Conservation (phyloP, 2,329 filamentous ascomycete species). For the Stemphylium beticola region DNA sequence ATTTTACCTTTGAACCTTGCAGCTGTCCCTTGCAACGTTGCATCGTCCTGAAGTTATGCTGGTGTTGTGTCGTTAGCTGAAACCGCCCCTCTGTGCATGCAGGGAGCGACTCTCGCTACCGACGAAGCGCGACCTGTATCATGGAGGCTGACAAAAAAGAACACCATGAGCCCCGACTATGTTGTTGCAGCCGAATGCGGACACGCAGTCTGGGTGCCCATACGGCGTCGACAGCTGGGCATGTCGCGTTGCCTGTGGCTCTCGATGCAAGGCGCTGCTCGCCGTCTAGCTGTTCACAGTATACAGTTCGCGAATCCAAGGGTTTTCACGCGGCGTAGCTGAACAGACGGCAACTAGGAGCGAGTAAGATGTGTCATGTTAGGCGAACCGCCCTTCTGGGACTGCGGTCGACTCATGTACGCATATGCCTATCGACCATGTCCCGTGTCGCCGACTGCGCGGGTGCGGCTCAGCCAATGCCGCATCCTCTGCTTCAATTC, state of each 20-base stretch:
- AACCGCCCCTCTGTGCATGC: constrained; percentile 6
- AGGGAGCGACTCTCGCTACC: constrained; percentile 7
- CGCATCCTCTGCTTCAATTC: neutral
- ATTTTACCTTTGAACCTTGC: constrained; percentile 10
- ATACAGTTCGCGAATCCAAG: constrained; percentile 2
- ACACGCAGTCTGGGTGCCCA: neutral
- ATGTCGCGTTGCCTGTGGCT: neutral
- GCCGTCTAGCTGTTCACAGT: constrained; percentile 3
- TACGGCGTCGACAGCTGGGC: neutral
- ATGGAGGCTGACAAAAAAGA: neutral
- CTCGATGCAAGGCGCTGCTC: neutral
- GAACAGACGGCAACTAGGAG: constrained; percentile 27
- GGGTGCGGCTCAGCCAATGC: neutral
- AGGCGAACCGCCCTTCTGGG: constrained; percentile 29
- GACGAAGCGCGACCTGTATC: neutral
- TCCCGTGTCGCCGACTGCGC: constrained; percentile 9
- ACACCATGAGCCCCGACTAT: neutral
- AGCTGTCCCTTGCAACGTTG: constrained; percentile 14
- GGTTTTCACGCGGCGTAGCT: constrained; percentile 4
- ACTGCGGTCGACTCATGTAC: constrained; percentile 5
- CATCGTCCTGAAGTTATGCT: constrained; percentile 10
- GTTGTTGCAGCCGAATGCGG: too few relatives aligned
- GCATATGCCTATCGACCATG: constrained; percentile 6
- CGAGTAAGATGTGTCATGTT: constrained; percentile 20
- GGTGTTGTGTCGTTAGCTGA: constrained; percentile 10